These are phyloP conservation scores for Verruconis gallopava DNA, from an alignment of 2,329 filamentous ascomycete species.

Conservation along the genomic window DNA sequence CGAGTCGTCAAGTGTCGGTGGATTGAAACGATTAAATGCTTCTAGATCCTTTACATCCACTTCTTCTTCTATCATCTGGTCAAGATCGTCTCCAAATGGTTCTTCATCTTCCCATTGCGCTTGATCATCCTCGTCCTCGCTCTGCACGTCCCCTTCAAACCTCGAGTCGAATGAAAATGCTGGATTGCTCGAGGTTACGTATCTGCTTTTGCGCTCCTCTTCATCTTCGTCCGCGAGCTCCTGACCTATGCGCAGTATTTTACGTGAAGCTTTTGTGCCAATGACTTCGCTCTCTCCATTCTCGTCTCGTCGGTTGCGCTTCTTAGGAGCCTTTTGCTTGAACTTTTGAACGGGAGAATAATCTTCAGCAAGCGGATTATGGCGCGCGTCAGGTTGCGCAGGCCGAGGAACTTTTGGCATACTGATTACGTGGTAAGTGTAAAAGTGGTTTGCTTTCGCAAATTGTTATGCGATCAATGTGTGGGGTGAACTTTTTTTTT, in stretches of 20 bases:
- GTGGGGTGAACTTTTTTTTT: background rate
- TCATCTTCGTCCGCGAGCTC: conserved; percentile 76
- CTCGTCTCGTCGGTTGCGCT: conserved; percentile 48
- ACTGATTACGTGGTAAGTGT: background rate
- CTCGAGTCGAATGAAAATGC: conserved; percentile 73
- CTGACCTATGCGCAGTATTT: conserved; percentile 80
- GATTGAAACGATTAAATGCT: conserved; percentile 83
- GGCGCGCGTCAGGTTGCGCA: conserved; percentile 47
- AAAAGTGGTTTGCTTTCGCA: background rate
- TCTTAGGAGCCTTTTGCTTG: conserved; percentile 55
- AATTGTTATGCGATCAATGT: background rate
- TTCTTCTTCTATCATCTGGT: conserved; percentile 37
- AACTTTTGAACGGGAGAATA: conserved; percentile 56
- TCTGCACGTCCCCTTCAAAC: conserved; percentile 40
- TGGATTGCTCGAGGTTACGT: conserved; percentile 37
- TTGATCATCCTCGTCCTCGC: conserved; percentile 35
- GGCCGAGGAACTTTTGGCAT: conserved; percentile 67
- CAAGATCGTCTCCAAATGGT: conserved; percentile 29
- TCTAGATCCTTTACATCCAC: conserved; percentile 81
- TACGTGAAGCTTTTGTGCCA: conserved; percentile 75
- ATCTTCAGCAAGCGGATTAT: conserved; percentile 89
- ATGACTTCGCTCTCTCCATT: conserved; percentile 59
- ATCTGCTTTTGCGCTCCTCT: conserved; percentile 32
- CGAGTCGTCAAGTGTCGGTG: conserved; percentile 58
- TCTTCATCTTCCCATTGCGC: conserved; percentile 71